phyloP scores from a whole-genome alignment of 139 green algal genomes.

The Klebsormidium nitens region DNA sequence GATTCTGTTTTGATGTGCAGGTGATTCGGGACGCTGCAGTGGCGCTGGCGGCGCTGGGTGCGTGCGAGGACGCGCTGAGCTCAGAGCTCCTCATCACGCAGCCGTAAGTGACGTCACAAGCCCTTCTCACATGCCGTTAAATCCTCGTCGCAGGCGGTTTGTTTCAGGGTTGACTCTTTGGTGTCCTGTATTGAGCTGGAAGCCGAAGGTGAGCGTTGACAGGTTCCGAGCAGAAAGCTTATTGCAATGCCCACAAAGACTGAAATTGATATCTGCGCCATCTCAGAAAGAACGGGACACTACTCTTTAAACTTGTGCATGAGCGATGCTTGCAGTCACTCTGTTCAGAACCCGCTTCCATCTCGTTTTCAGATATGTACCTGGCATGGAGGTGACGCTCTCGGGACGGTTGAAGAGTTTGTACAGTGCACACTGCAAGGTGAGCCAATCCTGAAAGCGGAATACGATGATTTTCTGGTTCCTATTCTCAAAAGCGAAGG shows the following conservation, averaged over 20 bases:
- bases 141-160: no score
- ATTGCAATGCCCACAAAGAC: no score
- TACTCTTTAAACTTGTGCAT: no score
- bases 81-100: slow-evolving; percentile 36
- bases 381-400: slow-evolving; percentile 59
- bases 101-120: slow-evolving; percentile 3
- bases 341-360: background rate
- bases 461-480: no score
- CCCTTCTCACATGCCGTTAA: no score
- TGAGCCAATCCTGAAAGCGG: slow-evolving; percentile 50
- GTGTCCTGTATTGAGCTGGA: slow-evolving; percentile 53
- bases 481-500: no score
- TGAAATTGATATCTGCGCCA: no score
- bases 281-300: no score
- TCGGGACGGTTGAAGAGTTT: slow-evolving; percentile 85
- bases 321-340: background rate
- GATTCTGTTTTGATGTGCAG: no score
- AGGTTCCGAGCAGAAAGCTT: no score
- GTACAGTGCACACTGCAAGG: slow-evolving; percentile 80
- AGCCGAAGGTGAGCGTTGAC: no score
- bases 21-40: slow-evolving; percentile 31
- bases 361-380: slow-evolving; percentile 37
- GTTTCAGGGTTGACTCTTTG: no score
- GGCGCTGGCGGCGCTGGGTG: slow-evolving; percentile 32
- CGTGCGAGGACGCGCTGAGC: slow-evolving; percentile 41